A percentile compares a stretch with the other conserved stretches of the same genome.
Conservation (phyloP, 805 yeast genomes). For the Lipomyces sp. region DNA sequence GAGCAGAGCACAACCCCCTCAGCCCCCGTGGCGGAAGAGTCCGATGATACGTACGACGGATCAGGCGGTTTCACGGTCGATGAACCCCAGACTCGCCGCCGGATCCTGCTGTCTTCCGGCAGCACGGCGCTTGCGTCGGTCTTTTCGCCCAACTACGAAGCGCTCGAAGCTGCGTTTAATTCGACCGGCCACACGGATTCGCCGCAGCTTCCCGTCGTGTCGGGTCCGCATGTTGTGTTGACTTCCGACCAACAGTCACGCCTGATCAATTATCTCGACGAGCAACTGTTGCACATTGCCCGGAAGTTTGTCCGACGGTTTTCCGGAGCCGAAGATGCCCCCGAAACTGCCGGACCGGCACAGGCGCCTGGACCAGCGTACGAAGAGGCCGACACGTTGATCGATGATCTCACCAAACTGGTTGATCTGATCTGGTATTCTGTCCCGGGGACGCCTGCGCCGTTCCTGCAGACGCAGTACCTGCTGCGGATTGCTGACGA, state of each 20-base stretch:
- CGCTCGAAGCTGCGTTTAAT: conserved; percentile 13
- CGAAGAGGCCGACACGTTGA: conserved; percentile 36
- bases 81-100: neutral
- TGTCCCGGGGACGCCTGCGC: conserved; percentile 36
- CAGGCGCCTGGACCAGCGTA: conserved; percentile 1
- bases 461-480: conserved; percentile 61
- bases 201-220: conserved; percentile 4
- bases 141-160: conserved; percentile 22
- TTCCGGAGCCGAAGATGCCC: conserved; percentile 31
- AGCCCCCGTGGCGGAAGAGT: too few relatives aligned
- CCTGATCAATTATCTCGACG: conserved; percentile 55
- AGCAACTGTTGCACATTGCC: conserved; percentile 51
- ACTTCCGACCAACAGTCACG: conserved; percentile 50
- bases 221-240: neutral
- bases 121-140: conserved; percentile 9
- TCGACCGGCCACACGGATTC: neutral
- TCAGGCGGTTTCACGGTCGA: conserved; percentile 12
- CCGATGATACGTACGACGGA: neutral
- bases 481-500: conserved; percentile 64
- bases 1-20: too few relatives aligned
- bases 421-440: conserved; percentile 64
- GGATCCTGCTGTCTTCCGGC: neutral
- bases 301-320: conserved; percentile 48
- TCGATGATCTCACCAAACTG: conserved; percentile 48
- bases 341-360: neutral